Evolutionary conservation across 805 yeast species (phyloP).

Genomic region (Candida nanaspora): DNA sequence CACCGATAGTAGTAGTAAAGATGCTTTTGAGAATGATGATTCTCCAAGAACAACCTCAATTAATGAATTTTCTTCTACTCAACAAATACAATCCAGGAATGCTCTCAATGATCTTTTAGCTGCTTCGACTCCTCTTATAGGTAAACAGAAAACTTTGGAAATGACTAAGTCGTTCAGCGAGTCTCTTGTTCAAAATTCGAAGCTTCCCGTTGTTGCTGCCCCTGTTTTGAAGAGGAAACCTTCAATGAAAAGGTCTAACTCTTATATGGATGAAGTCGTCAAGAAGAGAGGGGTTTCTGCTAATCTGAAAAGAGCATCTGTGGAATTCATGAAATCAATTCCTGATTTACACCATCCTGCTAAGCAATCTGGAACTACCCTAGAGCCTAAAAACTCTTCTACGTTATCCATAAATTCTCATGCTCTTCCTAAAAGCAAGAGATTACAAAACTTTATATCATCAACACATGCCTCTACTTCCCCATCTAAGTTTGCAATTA

Average conservation of each 20-base stretch:
- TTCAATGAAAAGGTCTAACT: slow-evolving; percentile 5
- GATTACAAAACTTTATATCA: slow-evolving; percentile 3
- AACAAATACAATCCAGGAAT: slow-evolving; percentile 3
- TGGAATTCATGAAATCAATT: slow-evolving; percentile 11
- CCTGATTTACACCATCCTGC: slow-evolving; percentile 7
- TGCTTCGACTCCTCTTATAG: slow-evolving; percentile 22
- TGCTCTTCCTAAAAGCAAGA: slow-evolving; percentile 3
- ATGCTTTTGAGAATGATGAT: not conserved
- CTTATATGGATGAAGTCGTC: slow-evolving; percentile 20
- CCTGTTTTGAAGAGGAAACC: not conserved
- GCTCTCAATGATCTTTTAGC: slow-evolving; percentile 28
- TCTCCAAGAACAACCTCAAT: not conserved
- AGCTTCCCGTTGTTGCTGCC: no score
- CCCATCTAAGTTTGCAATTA: slow-evolving; percentile 20
- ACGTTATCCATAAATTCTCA: slow-evolving; percentile 1
- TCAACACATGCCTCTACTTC: slow-evolving; percentile 12
- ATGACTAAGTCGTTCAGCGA: not conserved
- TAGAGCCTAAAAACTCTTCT: slow-evolving; percentile 1
- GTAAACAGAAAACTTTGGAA: slow-evolving; percentile 4
- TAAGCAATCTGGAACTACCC: slow-evolving; percentile 1
- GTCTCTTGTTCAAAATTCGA: not conserved
- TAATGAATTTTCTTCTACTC: not conserved
- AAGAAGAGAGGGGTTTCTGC: slow-evolving; percentile 20
- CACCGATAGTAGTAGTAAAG: no score
- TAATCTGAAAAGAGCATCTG: slow-evolving; percentile 19